Conservation (phyloP, 1,284 basidiomycete species). For the Tranzscheliella williamsii region DNA sequence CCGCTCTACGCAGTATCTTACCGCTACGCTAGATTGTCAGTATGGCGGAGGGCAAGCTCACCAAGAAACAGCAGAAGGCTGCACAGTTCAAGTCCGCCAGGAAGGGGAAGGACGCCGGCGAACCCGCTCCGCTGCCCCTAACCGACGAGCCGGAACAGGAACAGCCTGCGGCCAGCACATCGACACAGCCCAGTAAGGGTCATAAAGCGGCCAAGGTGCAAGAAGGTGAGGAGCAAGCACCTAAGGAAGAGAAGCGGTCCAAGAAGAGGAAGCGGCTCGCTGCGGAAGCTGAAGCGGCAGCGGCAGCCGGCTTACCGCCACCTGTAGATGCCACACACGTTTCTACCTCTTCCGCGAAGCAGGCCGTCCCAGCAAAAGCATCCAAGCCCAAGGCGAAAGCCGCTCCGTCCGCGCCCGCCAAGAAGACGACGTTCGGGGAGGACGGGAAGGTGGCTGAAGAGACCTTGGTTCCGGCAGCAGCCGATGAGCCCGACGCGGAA, state of each 20-base stretch:
- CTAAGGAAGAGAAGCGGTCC: conserved; percentile 26
- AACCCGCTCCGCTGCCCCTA: conserved; percentile 2
- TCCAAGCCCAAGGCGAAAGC: conserved; percentile 3
- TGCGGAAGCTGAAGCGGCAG: conserved; percentile 17
- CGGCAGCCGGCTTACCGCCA: too few relatives aligned
- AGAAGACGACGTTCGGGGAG: conserved; percentile 36
- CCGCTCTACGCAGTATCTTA: too few relatives aligned
- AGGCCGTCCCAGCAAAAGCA: not conserved
- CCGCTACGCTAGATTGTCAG: too few relatives aligned
- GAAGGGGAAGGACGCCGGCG: conserved; percentile 27
- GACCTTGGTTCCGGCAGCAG: conserved; percentile 5
- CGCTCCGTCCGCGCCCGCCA: conserved; percentile 7
- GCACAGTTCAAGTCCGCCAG: conserved; percentile 39
- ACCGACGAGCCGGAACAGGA: conserved; percentile 9
- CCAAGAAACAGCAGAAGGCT: conserved; percentile 54
- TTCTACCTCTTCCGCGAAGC: not conserved
- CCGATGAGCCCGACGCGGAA: not conserved
- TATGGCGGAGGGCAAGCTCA: conserved; percentile 31
- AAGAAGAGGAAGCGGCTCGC: conserved; percentile 39
- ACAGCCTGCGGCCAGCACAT: conserved; percentile 1
- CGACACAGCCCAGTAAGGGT: not conserved
- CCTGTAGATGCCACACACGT: too few relatives aligned
- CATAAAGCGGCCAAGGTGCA: not conserved
- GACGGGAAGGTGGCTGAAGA: conserved; percentile 24
- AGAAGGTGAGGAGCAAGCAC: conserved; percentile 2